Conservation (phyloP, 2,329 filamentous ascomycete species). For the Bipolaris zeicola region DNA sequence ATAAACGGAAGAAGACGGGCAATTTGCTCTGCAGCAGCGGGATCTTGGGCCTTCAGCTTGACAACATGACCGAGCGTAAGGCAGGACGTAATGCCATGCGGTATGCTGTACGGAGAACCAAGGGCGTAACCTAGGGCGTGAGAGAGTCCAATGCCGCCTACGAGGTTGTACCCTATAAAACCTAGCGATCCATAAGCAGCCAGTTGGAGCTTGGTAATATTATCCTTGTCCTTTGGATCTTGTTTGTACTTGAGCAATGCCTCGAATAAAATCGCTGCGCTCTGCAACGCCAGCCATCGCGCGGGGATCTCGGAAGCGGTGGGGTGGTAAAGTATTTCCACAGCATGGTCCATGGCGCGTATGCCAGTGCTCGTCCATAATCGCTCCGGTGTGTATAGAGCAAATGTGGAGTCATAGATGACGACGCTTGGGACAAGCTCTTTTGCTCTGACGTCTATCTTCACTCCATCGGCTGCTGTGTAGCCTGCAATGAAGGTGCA, state of each 20-base stretch:
- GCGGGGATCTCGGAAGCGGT: constrained; percentile 58
- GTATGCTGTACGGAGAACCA: constrained; percentile 61
- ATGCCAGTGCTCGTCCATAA: constrained; percentile 60
- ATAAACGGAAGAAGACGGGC: constrained; percentile 54
- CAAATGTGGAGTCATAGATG: constrained; percentile 61
- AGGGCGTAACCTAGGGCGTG: constrained; percentile 59
- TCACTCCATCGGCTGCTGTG: constrained; percentile 56
- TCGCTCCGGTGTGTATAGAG: constrained; percentile 56
- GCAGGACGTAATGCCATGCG: constrained; percentile 62
- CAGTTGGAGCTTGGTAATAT: constrained; percentile 59
- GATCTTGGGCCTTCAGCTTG: constrained; percentile 57
- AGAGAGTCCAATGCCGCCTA: constrained; percentile 57
- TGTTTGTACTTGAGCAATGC: constrained; percentile 55
- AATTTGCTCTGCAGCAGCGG: constrained; percentile 54
- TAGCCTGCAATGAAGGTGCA: constrained; percentile 60
- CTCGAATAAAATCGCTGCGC: constrained; percentile 56
- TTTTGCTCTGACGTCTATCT: constrained; percentile 54
- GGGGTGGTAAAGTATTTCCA: constrained; percentile 61
- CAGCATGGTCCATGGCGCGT: constrained; percentile 61
- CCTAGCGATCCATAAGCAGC: constrained; percentile 59
- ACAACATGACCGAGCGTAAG: constrained; percentile 61
- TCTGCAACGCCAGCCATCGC: constrained; percentile 52
- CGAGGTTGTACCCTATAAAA: constrained; percentile 58
- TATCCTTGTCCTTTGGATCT: constrained; percentile 54
- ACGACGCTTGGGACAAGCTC: constrained; percentile 55